phyloP scores from a whole-genome alignment of 169 alveolate species.

The Amoebophrya sp. region DNA sequence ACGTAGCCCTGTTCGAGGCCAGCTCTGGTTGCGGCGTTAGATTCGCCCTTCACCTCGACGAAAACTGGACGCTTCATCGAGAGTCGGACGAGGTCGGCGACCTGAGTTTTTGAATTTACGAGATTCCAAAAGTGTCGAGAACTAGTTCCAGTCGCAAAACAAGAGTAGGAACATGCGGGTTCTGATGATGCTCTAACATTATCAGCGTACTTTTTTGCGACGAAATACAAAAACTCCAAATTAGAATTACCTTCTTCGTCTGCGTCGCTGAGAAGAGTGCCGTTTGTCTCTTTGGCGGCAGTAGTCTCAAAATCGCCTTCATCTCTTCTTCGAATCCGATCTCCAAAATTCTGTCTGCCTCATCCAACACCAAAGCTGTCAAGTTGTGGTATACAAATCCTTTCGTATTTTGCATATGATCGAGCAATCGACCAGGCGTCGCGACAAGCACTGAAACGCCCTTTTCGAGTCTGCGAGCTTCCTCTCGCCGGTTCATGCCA shows the following conservation, averaged over 20 bases:
- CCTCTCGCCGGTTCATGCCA: constrained; percentile 93
- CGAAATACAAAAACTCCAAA: no score
- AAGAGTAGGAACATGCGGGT: no score
- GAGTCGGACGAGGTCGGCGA: constrained; percentile 88
- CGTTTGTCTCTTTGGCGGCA: constrained; percentile 95
- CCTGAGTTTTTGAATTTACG: no score
- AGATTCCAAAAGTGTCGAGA: neutral
- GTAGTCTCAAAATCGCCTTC: constrained; percentile 87
- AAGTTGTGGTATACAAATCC: constrained; percentile 91
- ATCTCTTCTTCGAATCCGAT: constrained; percentile 99
- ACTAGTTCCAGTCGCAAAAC: neutral
- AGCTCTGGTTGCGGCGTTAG: constrained; percentile 79
- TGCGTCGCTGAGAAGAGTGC: constrained; percentile 97
- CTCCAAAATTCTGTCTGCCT: constrained; percentile 96
- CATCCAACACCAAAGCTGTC: constrained; percentile 91
- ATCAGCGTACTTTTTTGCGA: no score
- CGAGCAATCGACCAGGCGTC: constrained; percentile 97
- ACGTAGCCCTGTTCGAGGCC: constrained; percentile 97
- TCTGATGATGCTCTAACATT: no score
- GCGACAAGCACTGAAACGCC: constrained; percentile 95
- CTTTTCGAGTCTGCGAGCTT: constrained; percentile 87
- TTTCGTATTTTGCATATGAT: constrained; percentile 95
- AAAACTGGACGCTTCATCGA: constrained; percentile 89
- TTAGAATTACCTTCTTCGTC: constrained; percentile 82
- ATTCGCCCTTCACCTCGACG: constrained; percentile 70